Evolutionary conservation across 441 rosid species (phyloP), one percentile per base, ranked within the genome.

Genomic region (Corymbia citriodora): DNA sequence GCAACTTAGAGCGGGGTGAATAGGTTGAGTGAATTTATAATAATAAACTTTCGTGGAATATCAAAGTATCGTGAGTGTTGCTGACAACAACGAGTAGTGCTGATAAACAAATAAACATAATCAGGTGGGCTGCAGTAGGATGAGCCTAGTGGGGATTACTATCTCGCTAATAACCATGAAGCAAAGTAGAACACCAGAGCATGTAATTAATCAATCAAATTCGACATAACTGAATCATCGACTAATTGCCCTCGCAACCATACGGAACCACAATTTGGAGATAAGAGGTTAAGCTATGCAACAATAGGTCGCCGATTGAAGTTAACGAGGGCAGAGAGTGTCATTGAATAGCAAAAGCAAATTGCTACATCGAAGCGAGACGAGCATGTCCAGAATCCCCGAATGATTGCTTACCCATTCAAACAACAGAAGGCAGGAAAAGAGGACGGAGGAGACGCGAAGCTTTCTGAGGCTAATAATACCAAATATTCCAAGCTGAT

Each of bases 241-340:
- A 5, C 7, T 25, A 9, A 59, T 53, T 53, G 14, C 17, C 54
- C 54, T 53, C 17, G 6, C 15, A 4, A 53, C 54, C 54, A 14
- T 14, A 53, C 15, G 5, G 17, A 53, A 53, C 6, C 13, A 53
- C 54, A 14, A 53, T 59, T 10, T 25, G 4, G 12, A 25, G 65
- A 59, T 1, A 0, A 25, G n/a, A 13, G n/a, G 65, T 59, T 10
- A 25, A 59, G n/a, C 14, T 25, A 59, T 10, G 7, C 65, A 25
- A 4, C 7, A 0, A 1, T 0, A 10, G n/a, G 14, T 10, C n/a
- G 2, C n/a, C 15, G 1, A 10, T 0, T n/a, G 10, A 59, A 59
- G 65, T 25, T 0, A 10, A 59, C 0, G n/a, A 25, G 65, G 65
- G 65, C 6, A 27, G 27, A 6, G 15, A 59, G n/a, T 25, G 65